Conservation (phyloP, 2,329 filamentous ascomycete genomes). For the Aureobasidium namibiae region DNA sequence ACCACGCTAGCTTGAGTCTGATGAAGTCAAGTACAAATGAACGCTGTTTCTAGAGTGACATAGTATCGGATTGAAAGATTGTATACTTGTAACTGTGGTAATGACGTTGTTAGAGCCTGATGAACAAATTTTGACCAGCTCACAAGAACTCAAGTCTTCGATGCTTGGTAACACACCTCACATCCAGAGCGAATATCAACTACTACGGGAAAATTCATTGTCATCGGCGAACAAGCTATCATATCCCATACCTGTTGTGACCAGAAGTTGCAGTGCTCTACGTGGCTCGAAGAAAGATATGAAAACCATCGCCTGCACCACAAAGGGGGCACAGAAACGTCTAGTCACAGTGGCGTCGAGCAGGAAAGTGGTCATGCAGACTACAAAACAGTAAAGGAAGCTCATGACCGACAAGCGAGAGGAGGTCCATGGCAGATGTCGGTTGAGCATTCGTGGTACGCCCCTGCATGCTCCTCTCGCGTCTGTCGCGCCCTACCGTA, state of each 20-base stretch:
- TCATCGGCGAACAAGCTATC: no score
- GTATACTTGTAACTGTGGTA: not conserved
- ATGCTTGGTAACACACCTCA: no score
- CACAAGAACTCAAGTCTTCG: no score
- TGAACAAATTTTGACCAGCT: not conserved
- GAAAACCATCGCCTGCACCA: not conserved
- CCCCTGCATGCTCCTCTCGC: slow-evolving; percentile 4
- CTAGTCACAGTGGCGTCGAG: not conserved
- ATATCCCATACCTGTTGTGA: no score
- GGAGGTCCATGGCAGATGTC: not conserved
- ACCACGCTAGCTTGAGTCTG: not conserved
- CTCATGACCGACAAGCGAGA: not conserved
- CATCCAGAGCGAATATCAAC: no score
- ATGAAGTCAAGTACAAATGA: not conserved
- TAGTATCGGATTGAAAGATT: not conserved
- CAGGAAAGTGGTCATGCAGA: not conserved
- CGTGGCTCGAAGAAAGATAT: not conserved
- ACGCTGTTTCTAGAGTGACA: not conserved
- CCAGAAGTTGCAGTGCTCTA: not conserved
- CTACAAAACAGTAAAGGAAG: not conserved
- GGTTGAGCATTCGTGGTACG: not conserved
- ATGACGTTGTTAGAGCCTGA: not conserved
- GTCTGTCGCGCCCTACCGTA: not conserved
- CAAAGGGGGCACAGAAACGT: not conserved
- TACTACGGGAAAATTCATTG: no score